A percentile compares a stretch with the other conserved stretches of the same genome.
phyloP scores from a whole-genome alignment of 2,329 filamentous ascomycete species.

The Paracorniculantispora psalliotae region DNA sequence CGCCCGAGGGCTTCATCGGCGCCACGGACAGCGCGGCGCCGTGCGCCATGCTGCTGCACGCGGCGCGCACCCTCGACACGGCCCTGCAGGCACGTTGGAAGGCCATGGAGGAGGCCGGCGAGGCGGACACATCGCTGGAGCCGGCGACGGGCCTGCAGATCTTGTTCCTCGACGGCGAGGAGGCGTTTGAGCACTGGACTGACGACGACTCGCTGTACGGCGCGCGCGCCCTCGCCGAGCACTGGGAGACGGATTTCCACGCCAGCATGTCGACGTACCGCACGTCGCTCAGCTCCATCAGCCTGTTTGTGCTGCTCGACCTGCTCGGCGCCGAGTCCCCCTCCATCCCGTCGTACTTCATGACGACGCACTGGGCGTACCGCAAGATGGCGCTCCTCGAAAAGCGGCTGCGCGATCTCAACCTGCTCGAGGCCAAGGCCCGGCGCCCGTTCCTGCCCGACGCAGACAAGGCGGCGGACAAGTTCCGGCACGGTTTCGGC shows the following conservation, averaged over 20 bases:
- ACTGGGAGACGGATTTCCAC: slow-evolving; percentile 71
- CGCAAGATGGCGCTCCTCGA: slow-evolving; percentile 69
- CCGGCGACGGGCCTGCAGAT: slow-evolving; percentile 83
- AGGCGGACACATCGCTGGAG: slow-evolving; percentile 53
- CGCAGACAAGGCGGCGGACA: slow-evolving; percentile 43
- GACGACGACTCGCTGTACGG: slow-evolving; percentile 83
- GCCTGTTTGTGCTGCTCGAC: slow-evolving; percentile 87
- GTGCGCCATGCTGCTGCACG: slow-evolving; percentile 89
- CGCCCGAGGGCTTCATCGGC: slow-evolving; percentile 82
- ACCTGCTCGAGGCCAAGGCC: slow-evolving; percentile 58
- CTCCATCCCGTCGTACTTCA: slow-evolving; percentile 77
- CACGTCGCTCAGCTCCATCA: slow-evolving; percentile 72
- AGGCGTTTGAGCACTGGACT: slow-evolving; percentile 81
- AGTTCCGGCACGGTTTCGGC: slow-evolving; percentile 34
- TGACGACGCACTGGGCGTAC: slow-evolving; percentile 92
- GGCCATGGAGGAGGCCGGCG: slow-evolving; percentile 58
- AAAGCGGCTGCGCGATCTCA: slow-evolving; percentile 62
- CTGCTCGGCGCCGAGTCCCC: slow-evolving; percentile 70
- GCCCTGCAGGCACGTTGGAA: slow-evolving; percentile 80
- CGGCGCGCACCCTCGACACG: slow-evolving; percentile 71
- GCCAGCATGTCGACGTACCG: slow-evolving; percentile 69
- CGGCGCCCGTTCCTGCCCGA: slow-evolving; percentile 59
- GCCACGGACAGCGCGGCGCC: slow-evolving; percentile 91
- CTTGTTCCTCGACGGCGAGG: slow-evolving; percentile 86
- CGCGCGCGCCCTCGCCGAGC: slow-evolving; percentile 71